A percentile compares a stretch with the other conserved stretches of the same genome.
Conservation (phyloP, 2,329 filamentous ascomycete species). For the Acarospora socialis region DNA sequence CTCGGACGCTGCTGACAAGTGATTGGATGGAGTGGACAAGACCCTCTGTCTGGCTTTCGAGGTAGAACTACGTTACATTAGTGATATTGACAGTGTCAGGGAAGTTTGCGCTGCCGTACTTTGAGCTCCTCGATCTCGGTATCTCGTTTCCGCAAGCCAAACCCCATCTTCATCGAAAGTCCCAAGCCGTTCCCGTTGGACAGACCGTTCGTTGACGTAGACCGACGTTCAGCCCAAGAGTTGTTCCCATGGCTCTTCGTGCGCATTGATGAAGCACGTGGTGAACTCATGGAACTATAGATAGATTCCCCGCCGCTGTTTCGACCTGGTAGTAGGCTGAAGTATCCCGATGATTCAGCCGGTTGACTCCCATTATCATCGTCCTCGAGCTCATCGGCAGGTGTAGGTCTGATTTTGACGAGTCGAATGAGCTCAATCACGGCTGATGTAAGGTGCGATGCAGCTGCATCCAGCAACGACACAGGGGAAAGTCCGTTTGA, state of each 20-base stretch:
- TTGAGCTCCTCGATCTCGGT: slow-evolving; percentile 46
- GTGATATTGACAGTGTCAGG: too few species aligned
- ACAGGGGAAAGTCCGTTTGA: slow-evolving; percentile 78
- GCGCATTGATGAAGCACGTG: slow-evolving; percentile 35
- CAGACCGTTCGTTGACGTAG: slow-evolving; percentile 17
- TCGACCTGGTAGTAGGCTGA: slow-evolving; percentile 41
- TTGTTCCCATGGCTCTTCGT: slow-evolving; percentile 22
- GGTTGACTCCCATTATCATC: slow-evolving; percentile 47
- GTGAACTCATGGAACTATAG: slow-evolving; percentile 60
- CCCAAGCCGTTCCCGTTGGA: slow-evolving; percentile 19
- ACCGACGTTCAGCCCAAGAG: slow-evolving; percentile 17
- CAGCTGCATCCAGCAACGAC: slow-evolving; percentile 84
- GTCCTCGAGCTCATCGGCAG: slow-evolving; percentile 60
- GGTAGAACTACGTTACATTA: slow-evolving; percentile 43
- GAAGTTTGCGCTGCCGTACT: slow-evolving; percentile 31
- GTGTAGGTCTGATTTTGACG: slow-evolving; percentile 70
- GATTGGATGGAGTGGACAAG: slow-evolving; percentile 69
- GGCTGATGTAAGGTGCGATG: slow-evolving; percentile 73
- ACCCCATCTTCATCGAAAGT: slow-evolving; percentile 22
- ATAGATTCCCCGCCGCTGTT: slow-evolving; percentile 56
- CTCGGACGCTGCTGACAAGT: slow-evolving; percentile 59
- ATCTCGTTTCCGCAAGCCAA: slow-evolving; percentile 28
- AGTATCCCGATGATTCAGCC: slow-evolving; percentile 56
- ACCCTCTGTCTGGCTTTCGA: slow-evolving; percentile 68
- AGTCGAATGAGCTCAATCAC: slow-evolving; percentile 72